A percentile compares a stretch with the other conserved stretches of the same genome.
These are phyloP conservation scores for Purshia tridentata DNA, from an alignment of 306 rosid species.

Conservation along the genomic window DNA sequence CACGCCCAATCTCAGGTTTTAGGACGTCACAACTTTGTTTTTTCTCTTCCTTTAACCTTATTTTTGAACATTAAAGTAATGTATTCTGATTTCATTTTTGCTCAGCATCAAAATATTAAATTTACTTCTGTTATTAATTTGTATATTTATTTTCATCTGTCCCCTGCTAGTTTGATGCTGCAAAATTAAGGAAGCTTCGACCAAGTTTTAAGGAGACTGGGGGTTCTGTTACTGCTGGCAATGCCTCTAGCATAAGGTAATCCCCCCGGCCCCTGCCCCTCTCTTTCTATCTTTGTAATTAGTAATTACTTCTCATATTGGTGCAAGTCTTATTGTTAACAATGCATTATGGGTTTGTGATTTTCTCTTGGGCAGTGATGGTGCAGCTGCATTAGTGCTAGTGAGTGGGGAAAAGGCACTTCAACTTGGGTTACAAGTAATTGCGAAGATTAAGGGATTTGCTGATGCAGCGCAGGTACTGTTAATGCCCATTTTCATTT, in stretches of 20 bases:
- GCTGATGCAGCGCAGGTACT: slow-evolving; percentile 94
- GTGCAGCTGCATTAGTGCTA: slow-evolving; percentile 92
- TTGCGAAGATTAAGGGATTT: slow-evolving; percentile 83
- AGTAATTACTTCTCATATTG: neutral
- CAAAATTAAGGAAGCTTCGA: slow-evolving; percentile 69
- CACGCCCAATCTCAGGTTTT: neutral
- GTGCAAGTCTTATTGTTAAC: neutral
- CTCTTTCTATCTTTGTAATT: slow-evolving; percentile 10
- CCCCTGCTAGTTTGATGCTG: slow-evolving; percentile 75
- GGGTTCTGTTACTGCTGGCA: slow-evolving; percentile 92
- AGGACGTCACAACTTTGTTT: neutral
- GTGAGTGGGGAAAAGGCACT: slow-evolving; percentile 85
- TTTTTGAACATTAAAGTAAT: neutral
- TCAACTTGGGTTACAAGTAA: slow-evolving; percentile 76
- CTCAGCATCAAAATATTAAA: neutral
- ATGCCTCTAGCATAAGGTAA: slow-evolving; percentile 83
- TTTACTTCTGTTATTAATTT: neutral
- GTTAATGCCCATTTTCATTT: slow-evolving; percentile 5
- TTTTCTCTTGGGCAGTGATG: slow-evolving; percentile 61
- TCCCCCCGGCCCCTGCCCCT: slow-evolving; percentile 2
- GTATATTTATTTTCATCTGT: slow-evolving; percentile 17
- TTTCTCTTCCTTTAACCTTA: neutral
- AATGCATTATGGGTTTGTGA: slow-evolving; percentile 25
- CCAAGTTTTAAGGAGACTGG: slow-evolving; percentile 80
- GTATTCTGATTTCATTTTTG: neutral